Base-by-base conservation (phyloP, 805 yeast genomes). In the Candida khao-thaluensis region DNA sequence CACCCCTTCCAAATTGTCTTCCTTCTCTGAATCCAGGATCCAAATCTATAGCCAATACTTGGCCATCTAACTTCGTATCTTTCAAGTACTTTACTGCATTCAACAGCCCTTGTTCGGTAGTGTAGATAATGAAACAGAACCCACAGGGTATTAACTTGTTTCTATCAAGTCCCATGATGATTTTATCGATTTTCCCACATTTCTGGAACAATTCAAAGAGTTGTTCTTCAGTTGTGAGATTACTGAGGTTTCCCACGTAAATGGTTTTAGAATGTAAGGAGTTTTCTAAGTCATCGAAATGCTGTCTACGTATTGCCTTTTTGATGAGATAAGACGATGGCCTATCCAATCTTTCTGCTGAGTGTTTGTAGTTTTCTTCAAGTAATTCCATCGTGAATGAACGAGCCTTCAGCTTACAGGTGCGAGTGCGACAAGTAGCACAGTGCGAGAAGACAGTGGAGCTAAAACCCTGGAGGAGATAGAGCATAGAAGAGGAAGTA, bases 1-100 rank as follows among this genome's bases (percentile, higher is more conserved):
- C 73, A 32, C 98, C 98, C 53, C 99, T 75, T 15, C 99, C 99
- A 56, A 81, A 93, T 57, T 93, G 98, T 49, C 99, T 73, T 1
- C 99, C 99, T 51, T 91, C 97, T 46, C 76, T 79, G 58, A 91
- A 93, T 0, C 99, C 99, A 0, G 97, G 96, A 56, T 93, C 99
- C 51, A 95, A 70, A 64, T 93, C 99, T 35, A 91, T 86, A 26
- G 84, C 82, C 54, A 93, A 75, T 26, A 73, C 68, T 45, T 86
- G 80, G 36, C 90, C 95, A 54, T 91, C 96, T 37, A 93, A 74
- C 52, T 81, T 82, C 0, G 96, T 88, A 39, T 80, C 82, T 50
- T 86, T 81, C 35, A 93, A 66, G 54, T 80, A 91, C 58, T 88
- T 85, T 56, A 91, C 78, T 2, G 96, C 85, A 48, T 84, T 79